Evolutionary conservation across 306 rosid species (phyloP).

Genomic region (Vigna radiata): DNA sequence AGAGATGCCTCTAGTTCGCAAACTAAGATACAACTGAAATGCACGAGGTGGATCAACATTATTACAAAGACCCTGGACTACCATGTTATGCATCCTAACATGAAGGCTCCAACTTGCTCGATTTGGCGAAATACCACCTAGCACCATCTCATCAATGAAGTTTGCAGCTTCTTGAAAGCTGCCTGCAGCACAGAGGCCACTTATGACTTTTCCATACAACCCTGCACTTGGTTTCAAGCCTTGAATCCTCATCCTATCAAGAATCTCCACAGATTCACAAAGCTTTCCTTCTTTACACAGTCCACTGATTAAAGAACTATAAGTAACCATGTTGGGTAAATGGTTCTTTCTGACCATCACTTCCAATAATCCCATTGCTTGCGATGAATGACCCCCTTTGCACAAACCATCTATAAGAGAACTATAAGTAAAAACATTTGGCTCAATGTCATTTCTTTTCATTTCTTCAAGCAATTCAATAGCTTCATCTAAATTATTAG

Average conservation of each 20-base stretch:
- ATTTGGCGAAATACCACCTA: slow-evolving; percentile 67
- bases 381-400: slow-evolving; percentile 70
- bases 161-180: slow-evolving; percentile 85
- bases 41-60: slow-evolving; percentile 60
- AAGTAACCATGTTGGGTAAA: slow-evolving; percentile 79
- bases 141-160: slow-evolving; percentile 91
- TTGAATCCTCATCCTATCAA: slow-evolving; percentile 93
- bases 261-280: slow-evolving; percentile 75
- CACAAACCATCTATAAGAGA: slow-evolving; percentile 84
- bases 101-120: slow-evolving; percentile 82
- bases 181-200: slow-evolving; percentile 61
- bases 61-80: slow-evolving; percentile 74
- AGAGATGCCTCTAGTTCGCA: slow-evolving; percentile 77
- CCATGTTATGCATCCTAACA: slow-evolving; percentile 72
- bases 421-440: slow-evolving; percentile 88
- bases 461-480: slow-evolving; percentile 70
- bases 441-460: slow-evolving; percentile 60
- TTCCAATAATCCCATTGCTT: slow-evolving; percentile 73
- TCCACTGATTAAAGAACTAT: slow-evolving; percentile 76
- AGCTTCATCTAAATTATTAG: slow-evolving; percentile 71
- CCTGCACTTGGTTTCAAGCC: slow-evolving; percentile 90
- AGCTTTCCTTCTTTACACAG: slow-evolving; percentile 79
- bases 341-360: slow-evolving; percentile 62
- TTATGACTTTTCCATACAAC: slow-evolving; percentile 73
- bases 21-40: slow-evolving; percentile 78